Evolutionary conservation across 345 rosid species (phyloP), one percentile per base, ranked within the genome.

Genomic region (Syzygium grande): DNA sequence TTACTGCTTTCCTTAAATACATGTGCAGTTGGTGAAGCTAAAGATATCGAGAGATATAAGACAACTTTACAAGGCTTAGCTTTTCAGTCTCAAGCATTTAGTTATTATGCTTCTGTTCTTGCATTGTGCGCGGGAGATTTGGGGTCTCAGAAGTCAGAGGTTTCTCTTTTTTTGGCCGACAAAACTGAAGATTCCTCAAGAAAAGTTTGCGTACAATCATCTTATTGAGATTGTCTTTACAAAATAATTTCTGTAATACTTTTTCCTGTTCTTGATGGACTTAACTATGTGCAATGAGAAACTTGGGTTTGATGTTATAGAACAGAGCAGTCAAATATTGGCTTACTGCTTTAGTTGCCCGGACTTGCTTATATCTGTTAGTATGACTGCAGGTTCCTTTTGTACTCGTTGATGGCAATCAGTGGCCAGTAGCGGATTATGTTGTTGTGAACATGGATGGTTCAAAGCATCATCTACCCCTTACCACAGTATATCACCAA

Each of bases 381-480:
- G 84, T 89, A 79, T 46, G 49, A 54, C 58, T 2, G n/a, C 92
- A 98, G 99, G 96, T 96, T 86, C 99, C 99, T 52, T 98, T 98
- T 90, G 84, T 93, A 90, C 94, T 96, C 63, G 92, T 93, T 89
- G 99, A 95, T 55, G 92, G 92, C 9, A 91, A 91, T 90, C 91
- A 90, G 56, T 90, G 92, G 90, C 92, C 93, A 22, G 90, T 84
- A 46, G 90, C 92, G 23, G 90, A 92, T 90, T 93, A 87, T 92
- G 90, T 95, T 41, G 49, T 91, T 87, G 98, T 98, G 88, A 93
- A 96, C 89, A 88, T 95, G 97, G 97, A 93, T 85, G 98, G 95
- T 27, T 94, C 97, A 22, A 90, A 86, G 79, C 99, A 98, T 88
- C 92, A 94, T 58, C 90, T 98, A 59, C 99, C 99, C 78, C 96